phyloP scores from a whole-genome alignment of 495 filamentous ascomycete species.

The Penicillium angulare region DNA sequence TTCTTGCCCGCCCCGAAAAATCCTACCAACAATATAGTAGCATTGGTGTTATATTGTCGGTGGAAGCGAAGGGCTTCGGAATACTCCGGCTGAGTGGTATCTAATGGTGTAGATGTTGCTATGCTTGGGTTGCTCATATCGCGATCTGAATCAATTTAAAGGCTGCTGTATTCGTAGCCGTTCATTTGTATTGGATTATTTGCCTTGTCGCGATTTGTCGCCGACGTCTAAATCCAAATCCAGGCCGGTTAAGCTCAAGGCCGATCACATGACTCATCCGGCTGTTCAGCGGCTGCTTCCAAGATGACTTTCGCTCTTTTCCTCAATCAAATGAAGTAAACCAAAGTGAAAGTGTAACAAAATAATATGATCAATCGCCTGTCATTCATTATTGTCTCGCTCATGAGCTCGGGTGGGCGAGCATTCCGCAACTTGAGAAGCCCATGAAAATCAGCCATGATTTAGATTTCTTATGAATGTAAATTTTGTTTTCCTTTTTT shows the following conservation, averaged over 20 bases:
- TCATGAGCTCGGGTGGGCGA: no score
- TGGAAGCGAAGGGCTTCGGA: constrained; percentile 1
- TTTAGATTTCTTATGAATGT: no score
- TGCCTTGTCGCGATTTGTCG: not conserved
- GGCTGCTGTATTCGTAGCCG: no score
- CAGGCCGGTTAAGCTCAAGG: not conserved
- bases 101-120: no score
- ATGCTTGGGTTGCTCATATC: not conserved
- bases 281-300: no score
- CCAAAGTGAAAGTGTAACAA: not conserved
- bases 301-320: no score
- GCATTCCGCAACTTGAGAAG: no score
- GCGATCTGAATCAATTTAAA: not conserved
- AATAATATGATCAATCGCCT: no score
- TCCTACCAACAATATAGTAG: constrained; percentile 69
- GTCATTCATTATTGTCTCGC: no score
- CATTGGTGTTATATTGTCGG: constrained; percentile 28
- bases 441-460: no score
- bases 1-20: constrained; percentile 68
- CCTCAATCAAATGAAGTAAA: not conserved
- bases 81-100: no score
- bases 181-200: not conserved
- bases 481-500: no score
- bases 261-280: not conserved
- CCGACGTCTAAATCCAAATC: not conserved